Percentiles rank a stretch among this genome's conserved stretches.
These are phyloP conservation scores for Neurospora sp. DNA, from an alignment of 495 filamentous ascomycete genomes.

Conservation along the genomic window DNA sequence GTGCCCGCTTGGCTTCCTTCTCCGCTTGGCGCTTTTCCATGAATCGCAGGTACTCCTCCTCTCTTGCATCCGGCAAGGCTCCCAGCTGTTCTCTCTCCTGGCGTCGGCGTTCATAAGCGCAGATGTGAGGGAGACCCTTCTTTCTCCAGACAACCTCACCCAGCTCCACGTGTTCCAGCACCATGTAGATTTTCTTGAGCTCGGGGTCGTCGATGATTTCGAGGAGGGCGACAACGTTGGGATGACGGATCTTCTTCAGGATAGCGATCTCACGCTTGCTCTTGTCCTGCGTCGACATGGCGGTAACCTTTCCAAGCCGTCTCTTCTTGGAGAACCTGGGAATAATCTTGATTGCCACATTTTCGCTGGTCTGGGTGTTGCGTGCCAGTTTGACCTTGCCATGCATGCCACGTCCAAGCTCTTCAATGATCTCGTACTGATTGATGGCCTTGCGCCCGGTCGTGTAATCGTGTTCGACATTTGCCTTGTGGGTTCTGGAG, in stretches of 20 bases:
- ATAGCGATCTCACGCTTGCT: slow-evolving; percentile 97
- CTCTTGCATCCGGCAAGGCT: slow-evolving; percentile 49
- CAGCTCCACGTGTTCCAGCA: slow-evolving; percentile 85
- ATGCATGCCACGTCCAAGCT: slow-evolving; percentile 90
- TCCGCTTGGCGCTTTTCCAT: slow-evolving; percentile 45
- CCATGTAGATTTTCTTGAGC: slow-evolving; percentile 94
- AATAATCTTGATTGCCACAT: slow-evolving; percentile 97
- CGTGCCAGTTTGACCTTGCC: slow-evolving; percentile 93
- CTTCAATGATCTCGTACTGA: slow-evolving; percentile 90
- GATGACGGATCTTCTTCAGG: slow-evolving; percentile 92
- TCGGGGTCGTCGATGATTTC: slow-evolving; percentile 97
- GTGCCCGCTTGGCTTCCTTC: slow-evolving; percentile 47
- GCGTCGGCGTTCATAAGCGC: slow-evolving; percentile 68
- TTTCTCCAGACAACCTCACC: slow-evolving; percentile 92
- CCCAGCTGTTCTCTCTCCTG: slow-evolving; percentile 61
- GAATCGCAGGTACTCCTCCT: slow-evolving; percentile 49
- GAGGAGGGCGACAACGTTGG: slow-evolving; percentile 85
- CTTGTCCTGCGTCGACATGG: slow-evolving; percentile 67
- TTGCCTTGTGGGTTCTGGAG: slow-evolving; percentile 68
- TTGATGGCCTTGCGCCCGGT: slow-evolving; percentile 95
- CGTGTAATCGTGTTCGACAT: slow-evolving; percentile 74
- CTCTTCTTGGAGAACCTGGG: slow-evolving; percentile 88
- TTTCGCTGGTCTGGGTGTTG: slow-evolving; percentile 63
- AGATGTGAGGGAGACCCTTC: slow-evolving; percentile 68
- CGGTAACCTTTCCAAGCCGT: slow-evolving; percentile 64